Evolutionary conservation across 23 red algal species (phyloP).

Genomic region (Pyropia haitanensis): DNA sequence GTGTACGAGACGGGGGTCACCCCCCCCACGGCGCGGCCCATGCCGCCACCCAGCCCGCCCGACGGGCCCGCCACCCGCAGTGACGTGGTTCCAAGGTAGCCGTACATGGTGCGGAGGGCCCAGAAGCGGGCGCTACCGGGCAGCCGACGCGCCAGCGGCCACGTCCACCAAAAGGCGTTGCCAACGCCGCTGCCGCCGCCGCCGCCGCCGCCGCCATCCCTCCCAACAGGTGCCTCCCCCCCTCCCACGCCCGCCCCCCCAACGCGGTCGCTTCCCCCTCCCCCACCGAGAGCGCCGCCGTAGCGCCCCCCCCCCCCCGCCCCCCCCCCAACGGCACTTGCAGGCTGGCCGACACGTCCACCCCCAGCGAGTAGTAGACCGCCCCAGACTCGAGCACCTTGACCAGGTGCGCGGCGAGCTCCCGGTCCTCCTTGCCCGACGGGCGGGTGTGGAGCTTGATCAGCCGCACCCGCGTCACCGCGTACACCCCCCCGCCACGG

Average conservation of each 20-base stretch:
- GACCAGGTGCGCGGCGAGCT: constrained; percentile 32
- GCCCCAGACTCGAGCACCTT: constrained; percentile 80
- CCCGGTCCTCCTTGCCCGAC: constrained; percentile 47
- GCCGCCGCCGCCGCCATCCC: background rate
- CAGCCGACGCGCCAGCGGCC: constrained; percentile 42
- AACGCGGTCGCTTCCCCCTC: background rate
- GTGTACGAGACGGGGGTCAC: constrained; percentile 33
- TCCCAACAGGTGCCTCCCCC: background rate
- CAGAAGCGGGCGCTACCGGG: constrained; percentile 9
- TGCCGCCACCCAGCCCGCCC: background rate
- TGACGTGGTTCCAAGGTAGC: constrained; percentile 54
- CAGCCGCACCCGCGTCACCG: constrained; percentile 31
- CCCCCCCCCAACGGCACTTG: constrained; percentile 8
- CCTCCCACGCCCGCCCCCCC: background rate
- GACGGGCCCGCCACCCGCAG: constrained; percentile 23
- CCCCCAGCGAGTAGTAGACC: constrained; percentile 52
- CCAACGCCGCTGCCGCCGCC: background rate
- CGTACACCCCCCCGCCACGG: constrained; percentile 18
- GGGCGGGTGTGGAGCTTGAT: constrained; percentile 29
- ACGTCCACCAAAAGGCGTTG: constrained; percentile 87
- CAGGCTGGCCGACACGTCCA: constrained; percentile 46
- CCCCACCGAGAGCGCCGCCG: too few relatives aligned
- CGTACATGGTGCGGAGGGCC: constrained; percentile 58
- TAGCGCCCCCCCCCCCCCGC: too few relatives aligned
- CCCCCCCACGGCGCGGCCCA: constrained; percentile 11